Percentiles rank a stretch among this genome's conserved stretches.
These are phyloP conservation scores for Detonula confervacea DNA, from an alignment of 352 stramenopile genomes.

Conservation along the genomic window DNA sequence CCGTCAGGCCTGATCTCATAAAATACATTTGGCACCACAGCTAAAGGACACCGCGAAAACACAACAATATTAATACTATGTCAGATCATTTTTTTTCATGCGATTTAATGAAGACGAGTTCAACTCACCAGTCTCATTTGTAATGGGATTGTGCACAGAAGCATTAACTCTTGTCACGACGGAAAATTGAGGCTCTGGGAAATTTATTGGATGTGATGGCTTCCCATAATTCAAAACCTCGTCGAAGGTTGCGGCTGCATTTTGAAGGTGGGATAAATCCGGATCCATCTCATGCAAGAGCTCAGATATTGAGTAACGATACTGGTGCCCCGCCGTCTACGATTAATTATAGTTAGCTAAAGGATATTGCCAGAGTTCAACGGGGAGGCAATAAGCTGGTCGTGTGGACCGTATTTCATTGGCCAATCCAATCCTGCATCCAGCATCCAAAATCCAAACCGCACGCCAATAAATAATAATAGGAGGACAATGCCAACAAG, in stretches of 20 bases:
- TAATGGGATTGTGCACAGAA: slow-evolving; percentile 68
- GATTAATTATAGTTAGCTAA: no score
- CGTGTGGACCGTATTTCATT: no score
- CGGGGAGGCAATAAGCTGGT: no score
- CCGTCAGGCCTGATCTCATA: slow-evolving; percentile 69
- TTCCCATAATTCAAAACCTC: slow-evolving; percentile 60
- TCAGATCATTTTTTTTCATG: no score
- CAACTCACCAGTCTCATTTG: slow-evolving; percentile 35
- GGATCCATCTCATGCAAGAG: slow-evolving; percentile 3
- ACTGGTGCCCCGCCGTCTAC: no score
- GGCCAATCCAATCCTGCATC: no score
- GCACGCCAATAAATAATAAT: no score
- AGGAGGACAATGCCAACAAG: no score
- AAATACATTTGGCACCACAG: slow-evolving; percentile 73
- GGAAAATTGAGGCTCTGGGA: slow-evolving; percentile 58
- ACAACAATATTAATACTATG: no score
- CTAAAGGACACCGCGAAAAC: background rate
- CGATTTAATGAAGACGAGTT: background rate
- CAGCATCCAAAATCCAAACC: no score
- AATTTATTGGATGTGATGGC: slow-evolving; percentile 54
- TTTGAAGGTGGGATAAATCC: slow-evolving; percentile 50
- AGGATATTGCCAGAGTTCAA: no score
- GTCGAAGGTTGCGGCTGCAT: slow-evolving; percentile 63
- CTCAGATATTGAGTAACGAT: no score
- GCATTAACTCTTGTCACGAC: slow-evolving; percentile 67